Percentiles rank a stretch among this genome's conserved stretches.
phyloP scores from a whole-genome alignment of 106 monocot genomes.

The Apostasia shenzhenica region DNA sequence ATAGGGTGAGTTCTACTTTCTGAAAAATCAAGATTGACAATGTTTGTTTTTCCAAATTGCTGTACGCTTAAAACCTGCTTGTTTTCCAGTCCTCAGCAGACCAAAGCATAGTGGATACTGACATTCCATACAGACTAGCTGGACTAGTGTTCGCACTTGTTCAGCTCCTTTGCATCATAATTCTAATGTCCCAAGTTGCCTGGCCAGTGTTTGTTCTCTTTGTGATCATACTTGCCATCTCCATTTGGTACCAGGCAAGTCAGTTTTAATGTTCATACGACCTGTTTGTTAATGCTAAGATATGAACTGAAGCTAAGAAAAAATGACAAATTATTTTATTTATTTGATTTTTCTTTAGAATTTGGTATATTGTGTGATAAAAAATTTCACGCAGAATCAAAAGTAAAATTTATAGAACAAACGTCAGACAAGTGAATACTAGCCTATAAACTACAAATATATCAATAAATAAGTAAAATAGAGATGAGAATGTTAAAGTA shows the following conservation, averaged over 20 bases:
- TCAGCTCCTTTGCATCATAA: constrained; percentile 74
- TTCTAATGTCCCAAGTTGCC: constrained; percentile 72
- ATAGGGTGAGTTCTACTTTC: constrained; percentile 46
- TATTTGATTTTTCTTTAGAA: too few relatives aligned
- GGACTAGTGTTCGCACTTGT: constrained; percentile 80
- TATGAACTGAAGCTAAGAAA: too few relatives aligned
- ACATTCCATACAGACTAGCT: constrained; percentile 84
- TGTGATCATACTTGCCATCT: constrained; percentile 43
- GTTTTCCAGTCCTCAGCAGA: constrained; percentile 64
- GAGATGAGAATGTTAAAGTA: too few relatives aligned
- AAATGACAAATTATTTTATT: too few relatives aligned
- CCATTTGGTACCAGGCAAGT: constrained; percentile 73
- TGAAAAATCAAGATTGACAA: not conserved
- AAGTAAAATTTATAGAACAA: too few relatives aligned
- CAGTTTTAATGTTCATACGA: not conserved
- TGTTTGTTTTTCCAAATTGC: not conserved
- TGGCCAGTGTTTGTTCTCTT: constrained; percentile 72
- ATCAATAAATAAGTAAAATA: too few relatives aligned
- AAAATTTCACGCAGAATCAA: too few relatives aligned
- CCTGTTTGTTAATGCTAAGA: too few relatives aligned
- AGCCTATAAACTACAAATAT: too few relatives aligned
- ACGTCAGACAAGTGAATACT: too few relatives aligned
- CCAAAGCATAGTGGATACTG: constrained; percentile 77
- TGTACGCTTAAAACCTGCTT: not conserved
- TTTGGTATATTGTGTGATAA: too few relatives aligned